Evolutionary conservation across 257 asterid species (phyloP), one percentile per base, ranked within the genome.

Genomic region (Ilex aquifolium): DNA sequence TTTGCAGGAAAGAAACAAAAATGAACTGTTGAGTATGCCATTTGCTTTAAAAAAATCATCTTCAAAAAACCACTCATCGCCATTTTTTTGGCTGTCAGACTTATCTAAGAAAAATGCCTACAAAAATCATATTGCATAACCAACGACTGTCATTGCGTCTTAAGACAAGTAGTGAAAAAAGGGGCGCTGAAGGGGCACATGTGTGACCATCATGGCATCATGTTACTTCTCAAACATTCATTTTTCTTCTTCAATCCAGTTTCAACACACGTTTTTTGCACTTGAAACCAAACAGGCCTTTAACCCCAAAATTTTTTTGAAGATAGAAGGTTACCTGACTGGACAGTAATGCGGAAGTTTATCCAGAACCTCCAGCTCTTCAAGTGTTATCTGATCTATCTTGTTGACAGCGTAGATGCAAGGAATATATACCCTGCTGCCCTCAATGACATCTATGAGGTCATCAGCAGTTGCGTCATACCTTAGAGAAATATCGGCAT

Each of bases 391-490:
- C 82, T 93, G 99, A 84, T 93, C 99, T 61, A 90, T 90, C 81
- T 93, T 90, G 77, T 93, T 87, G 74, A 93, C 73, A n/a, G 64
- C 99, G 46, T 93, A 93, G 71, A 93, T 90, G 87, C 99, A 90
- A 67, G 99, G 97, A 32, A 80, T 90, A 69, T 93, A 93, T 59
- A 87, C 95, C 74, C 99, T 76, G 52, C 96, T 93, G 46, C 99
- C 97, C 79, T 93, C 99, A 65, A 93, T 93, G 60, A 85, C 96
- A 78, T 93, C 99, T 64, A 90, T 93, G 57, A 93, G 95, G 80
- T 93, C 99, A 80, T 93, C 99, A 49, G 94, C 99, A 69, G 99
- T 90, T 36, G 99, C 99, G 78, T 93, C 99, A 63, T 82, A 90
- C 57, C 91, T 73, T 55, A 93, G 97, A 76, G 62, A 80, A 62